Evolutionary conservation across 805 yeast species (phyloP).

Genomic region (Diddensiella transvaalensis): DNA sequence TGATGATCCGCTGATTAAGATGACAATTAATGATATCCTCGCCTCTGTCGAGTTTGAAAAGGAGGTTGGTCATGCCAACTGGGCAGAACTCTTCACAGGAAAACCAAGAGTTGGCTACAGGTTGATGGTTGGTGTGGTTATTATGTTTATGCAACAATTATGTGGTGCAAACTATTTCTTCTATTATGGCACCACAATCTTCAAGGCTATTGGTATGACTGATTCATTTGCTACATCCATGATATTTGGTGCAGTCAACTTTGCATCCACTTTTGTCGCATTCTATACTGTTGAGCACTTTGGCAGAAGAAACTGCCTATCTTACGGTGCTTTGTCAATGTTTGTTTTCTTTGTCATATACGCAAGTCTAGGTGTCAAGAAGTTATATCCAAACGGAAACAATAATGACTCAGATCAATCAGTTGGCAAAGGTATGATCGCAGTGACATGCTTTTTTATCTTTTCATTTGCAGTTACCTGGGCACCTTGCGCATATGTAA

Average conservation of each 20-base stretch:
- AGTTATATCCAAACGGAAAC: conserved; percentile 36
- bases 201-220: conserved; percentile 39
- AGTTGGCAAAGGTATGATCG: conserved; percentile 54
- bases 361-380: conserved; percentile 43
- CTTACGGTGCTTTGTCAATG: conserved; percentile 48
- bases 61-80: conserved; percentile 47
- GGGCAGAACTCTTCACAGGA: conserved; percentile 50
- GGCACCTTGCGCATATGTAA: conserved; percentile 67
- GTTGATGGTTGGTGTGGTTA: conserved; percentile 40
- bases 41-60: conserved; percentile 50
- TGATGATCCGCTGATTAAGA: conserved; percentile 33
- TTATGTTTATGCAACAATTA: conserved; percentile 56
- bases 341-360: conserved; percentile 52
- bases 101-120: conserved; percentile 43
- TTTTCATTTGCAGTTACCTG: conserved; percentile 53
- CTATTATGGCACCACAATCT: conserved; percentile 59
- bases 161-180: conserved; percentile 67
- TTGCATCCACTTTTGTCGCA: conserved; percentile 49
- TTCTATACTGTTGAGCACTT: conserved; percentile 47
- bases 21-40: conserved; percentile 36
- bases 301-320: conserved; percentile 48
- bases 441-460: conserved; percentile 51
- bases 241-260: conserved; percentile 51
- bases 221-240: conserved; percentile 56
- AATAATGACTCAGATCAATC: conserved; percentile 31